Evolutionary conservation across 805 yeast genomes (phyloP).

Genomic region (Saccharomycopsis fodiens): DNA sequence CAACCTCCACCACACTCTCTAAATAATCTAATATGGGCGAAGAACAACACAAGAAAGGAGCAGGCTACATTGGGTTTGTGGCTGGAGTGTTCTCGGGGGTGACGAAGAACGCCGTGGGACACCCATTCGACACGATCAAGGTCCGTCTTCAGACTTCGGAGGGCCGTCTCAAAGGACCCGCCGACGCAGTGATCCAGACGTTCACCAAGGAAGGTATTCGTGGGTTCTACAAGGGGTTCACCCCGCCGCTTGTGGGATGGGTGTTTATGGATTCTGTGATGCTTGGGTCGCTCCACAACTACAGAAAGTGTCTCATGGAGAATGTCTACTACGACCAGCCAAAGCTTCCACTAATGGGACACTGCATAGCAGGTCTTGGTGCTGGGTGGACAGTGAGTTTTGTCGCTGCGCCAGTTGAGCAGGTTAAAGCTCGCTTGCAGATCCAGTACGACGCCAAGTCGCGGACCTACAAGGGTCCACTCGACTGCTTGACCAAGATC

Average conservation of each 20-base stretch:
- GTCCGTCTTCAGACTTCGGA: conserved; percentile 78
- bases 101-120: conserved; percentile 84
- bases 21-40: too few species aligned
- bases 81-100: conserved; percentile 88
- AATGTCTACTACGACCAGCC: conserved; percentile 50
- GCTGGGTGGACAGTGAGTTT: conserved; percentile 89
- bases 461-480: conserved; percentile 66
- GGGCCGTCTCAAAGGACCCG: conserved; percentile 66
- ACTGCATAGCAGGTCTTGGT: conserved; percentile 64
- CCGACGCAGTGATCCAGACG: conserved; percentile 73
- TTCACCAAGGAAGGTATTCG: conserved; percentile 62
- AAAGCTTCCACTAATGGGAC: conserved; percentile 67
- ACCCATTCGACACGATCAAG: conserved; percentile 87
- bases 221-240: conserved; percentile 84
- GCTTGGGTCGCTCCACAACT: conserved; percentile 79
- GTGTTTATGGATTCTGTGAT: conserved; percentile 87
- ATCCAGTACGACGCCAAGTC: conserved; percentile 79
- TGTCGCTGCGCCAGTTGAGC: conserved; percentile 94
- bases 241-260: conserved; percentile 93
- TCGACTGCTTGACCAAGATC: conserved; percentile 59
- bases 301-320: conserved; percentile 59
- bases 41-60: conserved; percentile 7
- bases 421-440: conserved; percentile 80
- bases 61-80: conserved; percentile 60
- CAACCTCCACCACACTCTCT: too few species aligned